A percentile compares a stretch with the other conserved stretches of the same genome.
Conservation (phyloP, 108 stramenopile species). For the Nitzschia inconspicua region DNA sequence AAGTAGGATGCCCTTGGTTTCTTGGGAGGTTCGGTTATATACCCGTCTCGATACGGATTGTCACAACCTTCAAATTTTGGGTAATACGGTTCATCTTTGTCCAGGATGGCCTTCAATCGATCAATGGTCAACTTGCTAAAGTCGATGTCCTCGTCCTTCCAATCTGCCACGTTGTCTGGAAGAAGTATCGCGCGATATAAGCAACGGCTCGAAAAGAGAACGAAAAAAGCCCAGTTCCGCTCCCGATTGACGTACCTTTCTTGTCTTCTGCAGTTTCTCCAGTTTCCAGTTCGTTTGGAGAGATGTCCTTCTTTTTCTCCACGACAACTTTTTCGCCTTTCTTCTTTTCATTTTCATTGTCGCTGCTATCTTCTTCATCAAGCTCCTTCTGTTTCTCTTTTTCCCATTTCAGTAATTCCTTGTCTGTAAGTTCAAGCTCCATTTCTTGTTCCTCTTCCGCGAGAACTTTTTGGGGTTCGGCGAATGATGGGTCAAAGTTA, state of each 20-base stretch:
- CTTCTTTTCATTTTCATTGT: constrained; percentile 23
- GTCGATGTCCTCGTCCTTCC: constrained; percentile 52
- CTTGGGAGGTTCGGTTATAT: constrained; percentile 80
- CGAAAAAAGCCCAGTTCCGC: background rate
- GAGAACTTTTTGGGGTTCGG: constrained; percentile 80
- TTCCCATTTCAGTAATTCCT: constrained; percentile 81
- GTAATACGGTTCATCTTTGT: constrained; percentile 71
- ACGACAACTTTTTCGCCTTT: constrained; percentile 23
- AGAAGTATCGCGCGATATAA: background rate
- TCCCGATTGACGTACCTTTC: constrained; percentile 17
- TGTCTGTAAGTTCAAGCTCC: constrained; percentile 69
- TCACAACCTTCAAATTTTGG: constrained; percentile 65
- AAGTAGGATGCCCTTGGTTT: constrained; percentile 84
- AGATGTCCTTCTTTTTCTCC: background rate
- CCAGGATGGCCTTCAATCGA: constrained; percentile 43
- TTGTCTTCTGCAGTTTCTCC: background rate
- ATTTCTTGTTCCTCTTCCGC: constrained; percentile 86
- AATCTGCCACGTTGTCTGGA: constrained; percentile 18
- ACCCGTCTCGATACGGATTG: constrained; percentile 89
- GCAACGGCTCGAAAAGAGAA: too few species aligned
- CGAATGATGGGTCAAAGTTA: constrained; percentile 78
- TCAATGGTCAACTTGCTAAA: constrained; percentile 58
- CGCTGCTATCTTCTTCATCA: constrained; percentile 42
- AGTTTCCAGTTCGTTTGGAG: constrained; percentile 8
- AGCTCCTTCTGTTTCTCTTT: constrained; percentile 72